Percentiles rank a stretch among this genome's conserved stretches.
These are phyloP conservation scores for Jaenimonas drosophilae DNA, from an alignment of 208 protist genomes.

Conservation along the genomic window DNA sequence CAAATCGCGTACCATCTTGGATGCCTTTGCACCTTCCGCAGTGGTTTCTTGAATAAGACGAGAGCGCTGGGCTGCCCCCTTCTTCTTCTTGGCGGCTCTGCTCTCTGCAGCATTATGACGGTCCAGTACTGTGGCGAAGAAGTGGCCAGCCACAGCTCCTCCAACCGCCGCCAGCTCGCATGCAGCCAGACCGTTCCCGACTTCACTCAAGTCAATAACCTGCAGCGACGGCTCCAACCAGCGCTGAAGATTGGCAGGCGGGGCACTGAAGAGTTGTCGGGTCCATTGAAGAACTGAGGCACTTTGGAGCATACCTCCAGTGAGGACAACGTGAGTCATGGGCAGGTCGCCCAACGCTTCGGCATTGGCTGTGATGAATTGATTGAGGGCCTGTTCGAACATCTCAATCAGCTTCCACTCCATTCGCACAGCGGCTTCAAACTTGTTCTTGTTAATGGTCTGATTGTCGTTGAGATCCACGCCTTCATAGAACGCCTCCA, in stretches of 20 bases:
- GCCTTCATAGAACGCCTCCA: conserved; percentile 85
- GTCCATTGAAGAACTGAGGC: conserved; percentile 32
- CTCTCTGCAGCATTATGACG: no score
- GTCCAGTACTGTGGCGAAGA: no score
- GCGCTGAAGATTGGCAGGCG: background rate
- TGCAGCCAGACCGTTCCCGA: conserved; percentile 41
- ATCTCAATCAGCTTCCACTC: conserved; percentile 57
- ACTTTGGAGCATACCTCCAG: conserved; percentile 77
- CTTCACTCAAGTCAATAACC: conserved; percentile 19
- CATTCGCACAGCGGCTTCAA: conserved; percentile 52
- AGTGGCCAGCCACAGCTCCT: conserved; percentile 17
- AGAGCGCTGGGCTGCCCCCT: no score
- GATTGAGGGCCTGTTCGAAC: conserved; percentile 36
- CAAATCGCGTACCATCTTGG: no score
- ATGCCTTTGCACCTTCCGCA: no score
- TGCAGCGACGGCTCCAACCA: background rate
- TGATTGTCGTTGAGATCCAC: conserved; percentile 77
- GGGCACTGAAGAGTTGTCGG: conserved; percentile 12
- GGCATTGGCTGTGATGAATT: conserved; percentile 24
- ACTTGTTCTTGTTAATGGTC: conserved; percentile 46
- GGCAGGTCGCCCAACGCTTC: conserved; percentile 6
- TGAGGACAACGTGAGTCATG: conserved; percentile 48
- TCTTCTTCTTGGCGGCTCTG: no score
- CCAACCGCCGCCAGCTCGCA: conserved; percentile 55
- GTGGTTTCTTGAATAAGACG: no score